phyloP scores from a whole-genome alignment of 352 stramenopile species.

The Phytophthora pluvialis region DNA sequence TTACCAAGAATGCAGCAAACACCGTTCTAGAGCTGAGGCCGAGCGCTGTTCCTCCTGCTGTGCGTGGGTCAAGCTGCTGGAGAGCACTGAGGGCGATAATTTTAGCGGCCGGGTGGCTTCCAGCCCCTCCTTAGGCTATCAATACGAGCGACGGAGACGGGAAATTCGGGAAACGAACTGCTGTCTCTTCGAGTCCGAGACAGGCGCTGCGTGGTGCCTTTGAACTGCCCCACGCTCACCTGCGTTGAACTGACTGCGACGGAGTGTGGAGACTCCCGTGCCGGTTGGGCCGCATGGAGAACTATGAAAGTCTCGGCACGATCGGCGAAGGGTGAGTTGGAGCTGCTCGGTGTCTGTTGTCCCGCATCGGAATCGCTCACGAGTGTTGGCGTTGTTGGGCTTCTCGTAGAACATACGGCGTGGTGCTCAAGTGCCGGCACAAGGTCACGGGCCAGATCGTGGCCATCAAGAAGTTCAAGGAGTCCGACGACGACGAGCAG shows the following conservation, averaged over 20 bases:
- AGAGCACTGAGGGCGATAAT: constrained; percentile 21
- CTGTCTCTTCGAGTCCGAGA: constrained; percentile 29
- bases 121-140: constrained; percentile 21
- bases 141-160: constrained; percentile 24
- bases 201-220: background rate
- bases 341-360: constrained; percentile 13
- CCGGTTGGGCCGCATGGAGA: constrained; percentile 63
- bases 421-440: constrained; percentile 89
- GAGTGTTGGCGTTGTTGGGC: background rate
- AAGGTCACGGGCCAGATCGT: constrained; percentile 86
- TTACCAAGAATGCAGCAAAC: no score
- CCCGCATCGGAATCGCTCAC: background rate
- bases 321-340: constrained; percentile 83
- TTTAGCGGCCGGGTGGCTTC: constrained; percentile 21
- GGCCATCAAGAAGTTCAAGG: constrained; percentile 94
- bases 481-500: constrained; percentile 90
- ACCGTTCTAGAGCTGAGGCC: no score
- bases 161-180: constrained; percentile 40
- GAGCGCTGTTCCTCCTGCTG: no score
- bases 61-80: no score
- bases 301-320: constrained; percentile 89
- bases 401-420: constrained; percentile 73
- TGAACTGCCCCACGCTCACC: background rate
- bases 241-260: constrained; percentile 14
- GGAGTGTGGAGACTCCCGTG: constrained; percentile 4